These are phyloP conservation scores for Lumnitzera racemosa DNA, from an alignment of 345 rosid species.

Conservation along the genomic window DNA sequence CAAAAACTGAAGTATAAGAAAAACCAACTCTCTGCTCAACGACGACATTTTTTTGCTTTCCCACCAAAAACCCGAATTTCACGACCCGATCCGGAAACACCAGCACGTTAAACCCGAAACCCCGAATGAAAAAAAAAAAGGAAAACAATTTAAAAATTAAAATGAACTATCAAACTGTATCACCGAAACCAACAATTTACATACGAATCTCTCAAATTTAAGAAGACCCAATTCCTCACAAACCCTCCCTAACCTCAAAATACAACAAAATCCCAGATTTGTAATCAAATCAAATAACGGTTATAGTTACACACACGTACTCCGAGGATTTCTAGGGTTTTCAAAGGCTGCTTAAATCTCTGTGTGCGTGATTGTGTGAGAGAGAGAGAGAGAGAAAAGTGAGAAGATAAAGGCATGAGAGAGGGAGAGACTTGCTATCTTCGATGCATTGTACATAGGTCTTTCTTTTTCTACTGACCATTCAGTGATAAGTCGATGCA, in stretches of 20 bases:
- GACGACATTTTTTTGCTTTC: slow-evolving; percentile 38
- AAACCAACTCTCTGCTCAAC: slow-evolving; percentile 78
- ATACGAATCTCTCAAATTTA: too few species aligned
- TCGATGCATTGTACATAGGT: slow-evolving; percentile 62
- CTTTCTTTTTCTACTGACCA: slow-evolving; percentile 33
- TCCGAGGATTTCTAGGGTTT: slow-evolving; percentile 62
- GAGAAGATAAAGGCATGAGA: slow-evolving; percentile 28
- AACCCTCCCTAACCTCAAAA: too few species aligned
- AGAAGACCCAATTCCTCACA: too few species aligned
- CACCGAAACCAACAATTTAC: too few species aligned
- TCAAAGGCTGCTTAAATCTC: neutral
- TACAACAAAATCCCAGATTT: too few species aligned
- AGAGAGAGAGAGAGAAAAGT: slow-evolving; percentile 11
- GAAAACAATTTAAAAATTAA: too few species aligned
- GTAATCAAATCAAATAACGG: neutral
- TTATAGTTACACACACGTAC: slow-evolving; percentile 13
- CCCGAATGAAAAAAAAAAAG: neutral
- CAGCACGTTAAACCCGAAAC: neutral
- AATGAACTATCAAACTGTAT: too few species aligned
- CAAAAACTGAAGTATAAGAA: slow-evolving; percentile 80
- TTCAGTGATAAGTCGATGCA: slow-evolving; percentile 1
- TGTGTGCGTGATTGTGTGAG: slow-evolving; percentile 23
- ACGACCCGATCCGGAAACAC: slow-evolving; percentile 3
- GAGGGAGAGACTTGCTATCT: slow-evolving; percentile 50
- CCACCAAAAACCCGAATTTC: neutral